Conservation (phyloP, 345 rosid species). For the Salix caprea region DNA sequence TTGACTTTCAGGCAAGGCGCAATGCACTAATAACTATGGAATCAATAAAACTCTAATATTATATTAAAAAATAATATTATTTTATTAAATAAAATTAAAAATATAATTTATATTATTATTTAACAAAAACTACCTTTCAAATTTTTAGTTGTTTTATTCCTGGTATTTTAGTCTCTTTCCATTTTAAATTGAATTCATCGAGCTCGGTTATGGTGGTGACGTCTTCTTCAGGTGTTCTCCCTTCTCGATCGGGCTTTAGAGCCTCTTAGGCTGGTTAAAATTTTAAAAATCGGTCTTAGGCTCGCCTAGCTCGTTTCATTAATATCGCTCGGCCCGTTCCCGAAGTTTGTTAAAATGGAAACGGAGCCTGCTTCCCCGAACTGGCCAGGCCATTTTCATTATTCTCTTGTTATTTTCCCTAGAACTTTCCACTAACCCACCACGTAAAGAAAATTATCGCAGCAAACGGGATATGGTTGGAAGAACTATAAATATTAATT, state of each 20-base stretch:
- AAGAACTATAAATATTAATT: too few species aligned
- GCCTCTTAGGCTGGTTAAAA: neutral
- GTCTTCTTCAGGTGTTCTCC: neutral
- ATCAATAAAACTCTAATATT: too few species aligned
- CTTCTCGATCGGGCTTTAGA: neutral
- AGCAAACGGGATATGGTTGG: too few species aligned
- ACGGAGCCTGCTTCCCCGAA: neutral
- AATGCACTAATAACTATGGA: neutral
- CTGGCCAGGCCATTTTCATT: neutral
- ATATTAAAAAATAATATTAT: too few species aligned
- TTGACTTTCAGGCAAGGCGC: neutral
- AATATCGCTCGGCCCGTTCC: neutral
- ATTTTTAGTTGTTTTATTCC: conserved; percentile 34
- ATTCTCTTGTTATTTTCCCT: too few species aligned
- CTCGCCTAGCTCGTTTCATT: neutral
- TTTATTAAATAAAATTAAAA: too few species aligned
- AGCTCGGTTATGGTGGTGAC: neutral
- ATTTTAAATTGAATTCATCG: conserved; percentile 4
- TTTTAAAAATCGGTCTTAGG: neutral
- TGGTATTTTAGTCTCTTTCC: neutral
- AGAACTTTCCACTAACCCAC: too few species aligned
- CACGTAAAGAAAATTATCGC: too few species aligned
- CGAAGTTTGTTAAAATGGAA: neutral
- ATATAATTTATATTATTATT: too few species aligned
- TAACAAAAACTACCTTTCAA: conserved; percentile 35